Evolutionary conservation across 1,284 basidiomycete species (phyloP).

Genomic region (Filobasidium uniguttulatum): DNA sequence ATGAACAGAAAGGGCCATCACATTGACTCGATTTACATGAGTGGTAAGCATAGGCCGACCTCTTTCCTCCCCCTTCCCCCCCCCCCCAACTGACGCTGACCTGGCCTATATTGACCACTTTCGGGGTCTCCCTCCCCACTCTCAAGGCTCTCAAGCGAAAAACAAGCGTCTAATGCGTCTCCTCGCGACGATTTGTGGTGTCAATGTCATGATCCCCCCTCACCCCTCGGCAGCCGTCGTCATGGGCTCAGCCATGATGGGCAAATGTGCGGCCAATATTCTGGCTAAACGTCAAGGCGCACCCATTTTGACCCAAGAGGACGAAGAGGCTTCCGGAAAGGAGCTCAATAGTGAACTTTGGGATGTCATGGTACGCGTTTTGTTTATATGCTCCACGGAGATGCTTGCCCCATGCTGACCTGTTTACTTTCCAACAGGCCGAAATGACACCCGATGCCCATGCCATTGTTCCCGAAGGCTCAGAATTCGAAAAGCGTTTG

Average conservation of each 20-base stretch:
- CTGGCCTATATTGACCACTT: not conserved
- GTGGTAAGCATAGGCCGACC: conserved; percentile 33
- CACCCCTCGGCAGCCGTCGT: conserved; percentile 73
- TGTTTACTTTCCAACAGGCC: conserved; percentile 40
- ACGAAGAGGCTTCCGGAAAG: conserved; percentile 41
- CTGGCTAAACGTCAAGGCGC: conserved; percentile 25
- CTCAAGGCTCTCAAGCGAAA: conserved; percentile 70
- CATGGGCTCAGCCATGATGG: conserved; percentile 84
- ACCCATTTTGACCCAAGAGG: conserved; percentile 35
- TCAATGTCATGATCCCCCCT: conserved; percentile 72
- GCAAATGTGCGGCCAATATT: conserved; percentile 66
- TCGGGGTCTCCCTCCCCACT: not conserved
- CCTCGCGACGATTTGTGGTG: conserved; percentile 68
- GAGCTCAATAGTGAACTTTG: conserved; percentile 60
- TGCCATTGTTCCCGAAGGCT: conserved; percentile 54
- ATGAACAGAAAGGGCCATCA: conserved; percentile 78
- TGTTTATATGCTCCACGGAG: not conserved
- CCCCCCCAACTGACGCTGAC: no score
- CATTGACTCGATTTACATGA: conserved; percentile 77
- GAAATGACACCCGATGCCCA: conserved; percentile 83
- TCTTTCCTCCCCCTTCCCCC: no score
- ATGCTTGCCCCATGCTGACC: not conserved
- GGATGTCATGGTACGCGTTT: conserved; percentile 67
- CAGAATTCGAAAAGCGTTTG: conserved; percentile 49
- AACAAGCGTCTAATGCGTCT: conserved; percentile 72